A percentile compares a stretch with the other conserved stretches of the same genome.
These are phyloP conservation scores for Plasmodium gaboni DNA, from an alignment of 169 alveolate genomes.

Conservation along the genomic window DNA sequence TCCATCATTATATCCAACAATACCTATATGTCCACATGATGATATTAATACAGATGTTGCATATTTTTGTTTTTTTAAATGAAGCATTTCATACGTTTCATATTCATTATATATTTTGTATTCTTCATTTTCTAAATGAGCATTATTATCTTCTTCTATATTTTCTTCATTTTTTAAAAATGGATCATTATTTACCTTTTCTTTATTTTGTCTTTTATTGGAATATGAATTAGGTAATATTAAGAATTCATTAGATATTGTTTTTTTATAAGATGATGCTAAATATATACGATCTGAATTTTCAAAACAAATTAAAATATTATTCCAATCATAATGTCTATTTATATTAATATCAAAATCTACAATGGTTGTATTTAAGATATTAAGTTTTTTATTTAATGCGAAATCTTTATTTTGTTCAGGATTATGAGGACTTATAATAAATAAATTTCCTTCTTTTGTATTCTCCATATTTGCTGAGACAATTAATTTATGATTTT, in stretches of 20 bases:
- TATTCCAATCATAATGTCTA: slow-evolving; percentile 76
- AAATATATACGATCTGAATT: slow-evolving; percentile 40
- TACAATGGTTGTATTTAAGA: slow-evolving; percentile 31
- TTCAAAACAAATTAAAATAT: slow-evolving; percentile 47
- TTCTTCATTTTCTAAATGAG: slow-evolving; percentile 86
- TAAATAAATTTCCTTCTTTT: slow-evolving; percentile 59
- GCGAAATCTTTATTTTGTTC: slow-evolving; percentile 73
- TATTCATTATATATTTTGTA: slow-evolving; percentile 88
- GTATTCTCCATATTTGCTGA: slow-evolving; percentile 45
- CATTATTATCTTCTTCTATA: slow-evolving; percentile 71
- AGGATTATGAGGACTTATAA: slow-evolving; percentile 61
- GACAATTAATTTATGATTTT: slow-evolving; percentile 38
- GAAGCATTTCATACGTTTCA: slow-evolving; percentile 21
- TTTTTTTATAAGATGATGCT: slow-evolving; percentile 60
- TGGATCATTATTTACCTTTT: neutral
- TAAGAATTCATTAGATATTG: slow-evolving; percentile 31
- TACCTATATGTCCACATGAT: slow-evolving; percentile 95
- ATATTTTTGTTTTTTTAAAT: slow-evolving; percentile 31
- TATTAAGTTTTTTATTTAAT: slow-evolving; percentile 42
- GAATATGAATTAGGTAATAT: slow-evolving; percentile 9
- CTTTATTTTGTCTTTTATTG: slow-evolving; percentile 2
- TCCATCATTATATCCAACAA: slow-evolving; percentile 93
- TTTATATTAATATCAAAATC: slow-evolving; percentile 67
- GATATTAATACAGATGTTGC: slow-evolving; percentile 92
- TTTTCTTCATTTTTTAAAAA: slow-evolving; percentile 16